These are phyloP conservation scores for Rostrohypoxylon terebratum DNA, from an alignment of 495 filamentous ascomycete genomes.

Conservation along the genomic window DNA sequence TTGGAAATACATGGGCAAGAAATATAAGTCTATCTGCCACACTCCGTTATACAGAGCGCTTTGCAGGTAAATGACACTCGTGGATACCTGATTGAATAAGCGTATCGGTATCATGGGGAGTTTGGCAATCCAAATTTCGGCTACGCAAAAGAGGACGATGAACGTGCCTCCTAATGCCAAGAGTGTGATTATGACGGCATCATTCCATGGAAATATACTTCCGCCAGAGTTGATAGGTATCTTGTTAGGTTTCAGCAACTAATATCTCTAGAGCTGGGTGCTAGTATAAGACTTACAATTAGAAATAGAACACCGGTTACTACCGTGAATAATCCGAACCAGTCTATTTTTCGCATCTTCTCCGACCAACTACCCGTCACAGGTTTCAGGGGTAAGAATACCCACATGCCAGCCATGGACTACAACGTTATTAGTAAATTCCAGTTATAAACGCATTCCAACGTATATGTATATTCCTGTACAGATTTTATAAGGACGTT, in stretches of 20 bases:
- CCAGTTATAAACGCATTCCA: neutral
- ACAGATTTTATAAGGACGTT: too few relatives aligned
- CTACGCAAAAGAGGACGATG: slow-evolving; percentile 6
- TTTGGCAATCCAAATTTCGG: neutral
- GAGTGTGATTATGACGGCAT: neutral
- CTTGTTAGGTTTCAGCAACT: neutral
- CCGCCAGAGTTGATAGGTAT: slow-evolving; percentile 17
- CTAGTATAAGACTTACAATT: slow-evolving; percentile 1
- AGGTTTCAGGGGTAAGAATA: slow-evolving; percentile 6
- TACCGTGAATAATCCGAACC: slow-evolving; percentile 1
- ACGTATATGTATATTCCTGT: too few relatives aligned
- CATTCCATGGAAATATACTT: slow-evolving; percentile 15
- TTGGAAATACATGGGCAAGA: slow-evolving; percentile 12
- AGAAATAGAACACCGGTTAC: slow-evolving; percentile 7
- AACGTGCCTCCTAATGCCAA: neutral
- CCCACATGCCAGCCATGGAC: neutral
- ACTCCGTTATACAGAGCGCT: slow-evolving; percentile 13
- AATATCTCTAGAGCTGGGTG: neutral
- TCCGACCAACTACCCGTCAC: slow-evolving; percentile 5
- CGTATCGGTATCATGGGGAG: slow-evolving; percentile 9
- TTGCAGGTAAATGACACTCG: slow-evolving; percentile 4
- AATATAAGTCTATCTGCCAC: slow-evolving; percentile 13
- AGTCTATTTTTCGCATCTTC: slow-evolving; percentile 8
- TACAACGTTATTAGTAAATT: neutral
- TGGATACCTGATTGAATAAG: slow-evolving; percentile 2